These are phyloP conservation scores for Soucietia sequanensis DNA, from an alignment of 805 yeast species.

Conservation along the genomic window DNA sequence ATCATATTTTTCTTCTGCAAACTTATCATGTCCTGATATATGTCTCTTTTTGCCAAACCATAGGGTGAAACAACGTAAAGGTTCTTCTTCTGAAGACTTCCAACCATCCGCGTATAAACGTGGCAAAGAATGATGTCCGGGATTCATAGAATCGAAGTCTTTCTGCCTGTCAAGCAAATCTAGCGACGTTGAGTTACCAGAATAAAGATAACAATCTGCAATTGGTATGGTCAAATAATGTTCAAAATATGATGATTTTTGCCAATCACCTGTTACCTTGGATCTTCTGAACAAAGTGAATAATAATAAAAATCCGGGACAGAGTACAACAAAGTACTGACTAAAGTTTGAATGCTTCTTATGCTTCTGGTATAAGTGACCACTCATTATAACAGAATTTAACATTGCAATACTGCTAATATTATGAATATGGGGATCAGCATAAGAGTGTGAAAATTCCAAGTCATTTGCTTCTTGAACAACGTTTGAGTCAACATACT, in stretches of 20 bases:
- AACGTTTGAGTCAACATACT: conserved; percentile 54
- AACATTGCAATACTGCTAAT: conserved; percentile 59
- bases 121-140: conserved; percentile 63
- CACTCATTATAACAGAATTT: conserved; percentile 60
- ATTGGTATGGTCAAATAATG: conserved; percentile 62
- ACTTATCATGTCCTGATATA: conserved; percentile 24
- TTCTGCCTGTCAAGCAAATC: conserved; percentile 52
- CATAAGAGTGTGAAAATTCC: conserved; percentile 53
- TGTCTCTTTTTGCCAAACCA: conserved; percentile 75
- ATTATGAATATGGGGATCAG: conserved; percentile 54
- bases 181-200: conserved; percentile 59
- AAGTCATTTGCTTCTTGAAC: conserved; percentile 35
- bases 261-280: conserved; percentile 42
- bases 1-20: conserved; percentile 2
- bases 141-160: conserved; percentile 47
- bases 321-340: conserved; percentile 58
- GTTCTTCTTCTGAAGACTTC: conserved; percentile 75
- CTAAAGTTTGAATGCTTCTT: conserved; percentile 67
- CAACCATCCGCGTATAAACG: conserved; percentile 80
- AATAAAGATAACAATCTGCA: conserved; percentile 68
- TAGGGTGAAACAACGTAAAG: conserved; percentile 72
- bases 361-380: conserved; percentile 66
- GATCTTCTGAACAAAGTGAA: conserved; percentile 53
- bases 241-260: conserved; percentile 47
- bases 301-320: conserved; percentile 67